Conservation (phyloP, 2,329 filamentous ascomycete genomes). For the Furcasterigmium sp. region DNA sequence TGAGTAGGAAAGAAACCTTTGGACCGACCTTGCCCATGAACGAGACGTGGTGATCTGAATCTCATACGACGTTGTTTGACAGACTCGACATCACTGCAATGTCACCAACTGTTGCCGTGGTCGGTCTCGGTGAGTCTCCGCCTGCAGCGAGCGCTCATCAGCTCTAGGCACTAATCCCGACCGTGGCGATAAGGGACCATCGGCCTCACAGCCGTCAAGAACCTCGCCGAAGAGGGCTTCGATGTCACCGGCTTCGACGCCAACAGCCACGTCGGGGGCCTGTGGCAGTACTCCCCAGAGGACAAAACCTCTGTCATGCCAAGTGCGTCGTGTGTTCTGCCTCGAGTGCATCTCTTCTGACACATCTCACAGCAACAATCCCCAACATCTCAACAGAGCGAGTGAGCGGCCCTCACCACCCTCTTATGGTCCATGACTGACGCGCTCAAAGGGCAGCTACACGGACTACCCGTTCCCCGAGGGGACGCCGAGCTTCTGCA, state of each 20-base stretch:
- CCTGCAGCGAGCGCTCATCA: background rate
- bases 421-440: background rate
- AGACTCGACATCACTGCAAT: background rate
- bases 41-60: too few relatives aligned
- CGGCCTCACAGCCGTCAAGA: slow-evolving; percentile 11
- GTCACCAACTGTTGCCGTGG: background rate
- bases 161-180: background rate
- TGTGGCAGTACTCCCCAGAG: slow-evolving; percentile 8
- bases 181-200: slow-evolving; percentile 6
- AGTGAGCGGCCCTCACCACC: background rate
- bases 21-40: too few relatives aligned
- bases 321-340: slow-evolving; percentile 8
- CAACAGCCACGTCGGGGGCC: slow-evolving; percentile 8
- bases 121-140: background rate
- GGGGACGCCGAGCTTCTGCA: slow-evolving; percentile 17
- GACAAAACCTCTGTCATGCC: slow-evolving; percentile 6
- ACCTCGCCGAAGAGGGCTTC: slow-evolving; percentile 10
- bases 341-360: too few relatives aligned
- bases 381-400: slow-evolving; percentile 9
- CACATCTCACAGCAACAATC: background rate
- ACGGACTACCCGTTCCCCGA: slow-evolving; percentile 27
- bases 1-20: too few relatives aligned
- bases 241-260: slow-evolving; percentile 10
- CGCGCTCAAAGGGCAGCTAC: background rate
- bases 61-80: too few relatives aligned